Evolutionary conservation across 139 green algal genomes (phyloP), one percentile per base, ranked within the genome.

Genomic region (Chlamydomonas incerta): DNA sequence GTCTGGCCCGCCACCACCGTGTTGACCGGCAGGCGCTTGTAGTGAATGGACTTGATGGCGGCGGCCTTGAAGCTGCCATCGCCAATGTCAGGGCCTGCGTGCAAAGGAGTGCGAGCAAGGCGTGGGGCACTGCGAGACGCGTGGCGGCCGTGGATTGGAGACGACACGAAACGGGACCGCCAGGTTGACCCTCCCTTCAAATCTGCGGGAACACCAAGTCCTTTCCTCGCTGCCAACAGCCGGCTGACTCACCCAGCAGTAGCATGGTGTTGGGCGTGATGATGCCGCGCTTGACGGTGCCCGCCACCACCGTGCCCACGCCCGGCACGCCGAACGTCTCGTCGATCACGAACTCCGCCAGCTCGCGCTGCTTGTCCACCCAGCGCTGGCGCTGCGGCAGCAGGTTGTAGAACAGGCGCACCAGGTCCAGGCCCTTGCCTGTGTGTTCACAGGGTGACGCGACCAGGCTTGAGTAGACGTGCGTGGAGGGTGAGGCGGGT

Each of bases 251-350:
- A 92, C 89, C 96, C 81, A 98, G 90, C 63, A 98, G 87, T 81
- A 98, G 89, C 31, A 83, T 87, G 20, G 88, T 88, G 88, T 94
- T 94, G 41, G 91, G 89, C 3, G 57, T 89, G 74, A 98, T 95
- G 58, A 94, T 87, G 33, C 96, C 96, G 31, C 87, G 83, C 92
- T 97, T 98, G n/a, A 98, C 88, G 24, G 96, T 98, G 60, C 96
- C 95, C n/a, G 95, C 95, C 76, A 98, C 95, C 60, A 98, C 96
- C 3, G 95, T 98, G 37, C 96, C 96, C 81, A 98, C 96, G 28
- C 96, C 95, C 11, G 96, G 95, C 81, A 98, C 95, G 5, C 72
- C 72, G 80, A 98, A 98, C 11, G 93, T 96, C 89, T 98, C 96
- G 67, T 98, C 95, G 50, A 98, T 97, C 52, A 98, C 93, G 89